These are phyloP conservation scores for Aquilaria sinensis DNA, from an alignment of 345 rosid species.

Conservation along the genomic window DNA sequence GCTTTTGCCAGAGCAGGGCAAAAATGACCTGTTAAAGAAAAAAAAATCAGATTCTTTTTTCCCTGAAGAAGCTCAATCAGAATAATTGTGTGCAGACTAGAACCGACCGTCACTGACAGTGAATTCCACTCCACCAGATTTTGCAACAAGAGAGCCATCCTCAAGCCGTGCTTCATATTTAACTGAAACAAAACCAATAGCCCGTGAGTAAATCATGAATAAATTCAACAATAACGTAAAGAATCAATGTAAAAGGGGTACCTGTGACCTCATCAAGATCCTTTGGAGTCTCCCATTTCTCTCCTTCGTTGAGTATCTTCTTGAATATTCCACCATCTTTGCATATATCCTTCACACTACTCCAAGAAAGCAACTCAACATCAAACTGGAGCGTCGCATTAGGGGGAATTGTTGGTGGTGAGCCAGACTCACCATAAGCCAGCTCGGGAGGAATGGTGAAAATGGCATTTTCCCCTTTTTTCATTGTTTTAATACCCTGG, in stretches of 20 bases:
- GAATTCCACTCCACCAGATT: conserved; percentile 73
- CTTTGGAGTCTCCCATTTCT: conserved; percentile 79
- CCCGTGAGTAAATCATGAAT: not conserved
- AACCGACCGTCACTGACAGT: conserved; percentile 65
- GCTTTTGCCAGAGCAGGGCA: conserved; percentile 80
- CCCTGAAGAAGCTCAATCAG: too few relatives aligned
- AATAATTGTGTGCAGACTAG: too few relatives aligned
- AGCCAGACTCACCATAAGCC: conserved; percentile 85
- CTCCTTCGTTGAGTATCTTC: conserved; percentile 59
- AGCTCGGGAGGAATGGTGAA: conserved; percentile 81
- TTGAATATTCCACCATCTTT: conserved; percentile 83
- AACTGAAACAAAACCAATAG: conserved; percentile 34
- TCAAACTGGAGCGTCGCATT: conserved; percentile 84
- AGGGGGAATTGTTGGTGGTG: conserved; percentile 87
- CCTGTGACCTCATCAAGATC: conserved; percentile 81
- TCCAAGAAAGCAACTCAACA: conserved; percentile 74
- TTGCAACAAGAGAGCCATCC: conserved; percentile 63
- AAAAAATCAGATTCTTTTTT: not conserved
- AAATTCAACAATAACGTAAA: not conserved
- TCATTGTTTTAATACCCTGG: conserved; percentile 93
- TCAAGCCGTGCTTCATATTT: conserved; percentile 71
- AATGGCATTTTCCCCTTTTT: conserved; percentile 81
- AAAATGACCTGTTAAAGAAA: conserved; percentile 45
- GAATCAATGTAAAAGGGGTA: conserved; percentile 3
- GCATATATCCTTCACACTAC: conserved; percentile 77